Evolutionary conservation across 1,139 yeast species (phyloP), one percentile per base, ranked within the genome.

Genomic region (Blastobotrys elegans): DNA sequence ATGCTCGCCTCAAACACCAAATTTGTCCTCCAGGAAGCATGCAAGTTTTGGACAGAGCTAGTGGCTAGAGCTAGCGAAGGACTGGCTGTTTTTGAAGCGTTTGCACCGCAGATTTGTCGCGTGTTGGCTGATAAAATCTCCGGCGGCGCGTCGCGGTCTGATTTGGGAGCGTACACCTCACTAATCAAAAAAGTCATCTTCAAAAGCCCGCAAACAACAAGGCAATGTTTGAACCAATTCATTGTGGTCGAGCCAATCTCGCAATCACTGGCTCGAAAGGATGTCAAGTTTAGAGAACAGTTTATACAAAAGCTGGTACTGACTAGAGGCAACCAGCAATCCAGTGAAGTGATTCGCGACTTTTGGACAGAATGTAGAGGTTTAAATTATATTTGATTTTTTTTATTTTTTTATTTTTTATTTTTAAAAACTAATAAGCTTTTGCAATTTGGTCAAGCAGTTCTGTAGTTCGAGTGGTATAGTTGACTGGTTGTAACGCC

Each of bases 31-130:
- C 77, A 79, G 52, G 72, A 88, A 0, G 72, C 79, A 0, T 71
- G 78, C 47, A 74, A 76, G 53, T 86, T 87, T 57, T 87, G 95
- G 95, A 69, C 71, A 2, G 70, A 72, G 27, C 62, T 84, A 11
- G 59, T 85, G 1, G 35, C 18, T 22, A 42, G 43, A 20, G 24
- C 40, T 21, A 21, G 24, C 10, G 36, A 42, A 11, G 33, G 48
- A 1, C 46, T 41, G 14, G 32, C 35, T 1, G 43, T 47, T 13
- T 50, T 50, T 27, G 43, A 40, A n/a, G 43, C 51, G 2, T 49
- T 58, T 6, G 65, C 68, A 5, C 59, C 54, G 2, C 43, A 49
- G 2, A 46, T 68, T 5, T 54, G 60, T 3, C 48, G 48, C 2
- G 52, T 52, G 1, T 42, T 67, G 14, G 51, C 60, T 8, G 26